Evolutionary conservation across 73 alveolate species (phyloP).

Genomic region (Symbiodinium natans): DNA sequence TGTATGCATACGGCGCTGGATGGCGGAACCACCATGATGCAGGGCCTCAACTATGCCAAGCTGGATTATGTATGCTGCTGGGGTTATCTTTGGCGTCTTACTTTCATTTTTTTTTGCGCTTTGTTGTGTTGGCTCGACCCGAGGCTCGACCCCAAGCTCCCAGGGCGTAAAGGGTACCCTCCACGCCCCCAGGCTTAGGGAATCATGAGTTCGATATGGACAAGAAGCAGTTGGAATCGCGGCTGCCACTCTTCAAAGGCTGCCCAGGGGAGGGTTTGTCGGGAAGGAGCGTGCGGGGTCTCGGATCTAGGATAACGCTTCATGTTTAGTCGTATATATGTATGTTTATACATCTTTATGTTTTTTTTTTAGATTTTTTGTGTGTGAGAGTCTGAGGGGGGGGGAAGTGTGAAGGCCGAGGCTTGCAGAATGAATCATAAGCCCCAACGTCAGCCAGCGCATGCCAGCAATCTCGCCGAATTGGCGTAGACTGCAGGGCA

Average conservation of each 20-base stretch:
- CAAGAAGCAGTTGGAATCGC: conserved; percentile 27
- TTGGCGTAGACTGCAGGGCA: too few species aligned
- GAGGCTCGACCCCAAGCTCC: background rate
- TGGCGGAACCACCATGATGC: conserved; percentile 62
- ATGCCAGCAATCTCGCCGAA: too few species aligned
- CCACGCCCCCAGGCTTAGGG: too few species aligned
- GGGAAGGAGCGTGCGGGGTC: background rate
- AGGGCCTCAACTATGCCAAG: conserved; percentile 52
- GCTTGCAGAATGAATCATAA: too few species aligned
- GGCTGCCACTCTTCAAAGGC: conserved; percentile 31
- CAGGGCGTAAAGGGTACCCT: background rate
- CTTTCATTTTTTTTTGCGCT: too few species aligned
- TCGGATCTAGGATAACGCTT: too few species aligned
- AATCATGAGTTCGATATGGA: conserved; percentile 24
- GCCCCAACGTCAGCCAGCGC: too few species aligned
- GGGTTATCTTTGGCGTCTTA: too few species aligned
- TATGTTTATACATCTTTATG: background rate
- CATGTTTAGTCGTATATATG: background rate
- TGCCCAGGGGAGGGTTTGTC: too few species aligned
- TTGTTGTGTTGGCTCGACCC: background rate
- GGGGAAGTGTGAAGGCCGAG: background rate
- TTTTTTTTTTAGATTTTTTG: background rate
- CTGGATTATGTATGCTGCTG: conserved; percentile 67
- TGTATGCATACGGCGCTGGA: conserved; percentile 62
- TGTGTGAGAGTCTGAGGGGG: too few species aligned